Percentiles rank a stretch among this genome's conserved stretches.
phyloP scores from a whole-genome alignment of 768 basidiomycete species.

The Terana coerulea region DNA sequence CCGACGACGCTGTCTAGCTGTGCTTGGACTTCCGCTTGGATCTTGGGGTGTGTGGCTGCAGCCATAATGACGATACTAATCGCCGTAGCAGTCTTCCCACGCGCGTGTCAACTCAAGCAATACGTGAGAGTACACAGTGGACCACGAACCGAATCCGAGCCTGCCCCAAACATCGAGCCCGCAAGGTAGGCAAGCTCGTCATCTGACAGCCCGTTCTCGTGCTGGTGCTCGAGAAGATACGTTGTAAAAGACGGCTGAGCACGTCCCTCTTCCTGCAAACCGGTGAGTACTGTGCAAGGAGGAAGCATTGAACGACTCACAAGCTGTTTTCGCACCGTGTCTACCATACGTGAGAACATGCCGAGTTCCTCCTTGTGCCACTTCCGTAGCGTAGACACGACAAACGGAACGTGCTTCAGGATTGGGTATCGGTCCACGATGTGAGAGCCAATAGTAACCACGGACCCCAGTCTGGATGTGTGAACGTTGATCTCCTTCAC shows the following conservation, averaged over 20 bases:
- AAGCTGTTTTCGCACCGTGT: constrained; percentile 26
- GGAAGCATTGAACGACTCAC: constrained; percentile 16
- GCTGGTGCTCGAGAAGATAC: constrained; percentile 34
- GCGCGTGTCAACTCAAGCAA: not conserved
- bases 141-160: constrained; percentile 35
- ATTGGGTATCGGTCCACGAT: constrained; percentile 34
- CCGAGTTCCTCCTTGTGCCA: constrained; percentile 45
- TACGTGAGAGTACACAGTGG: not conserved
- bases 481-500: constrained; percentile 31
- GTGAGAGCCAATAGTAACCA: constrained; percentile 34
- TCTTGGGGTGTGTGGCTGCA: constrained; percentile 32
- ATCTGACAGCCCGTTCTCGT: constrained; percentile 27
- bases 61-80: constrained; percentile 32
- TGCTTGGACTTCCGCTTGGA: constrained; percentile 32
- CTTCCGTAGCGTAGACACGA: constrained; percentile 49
- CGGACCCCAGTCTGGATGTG: constrained; percentile 29
- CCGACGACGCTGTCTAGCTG: constrained; percentile 36
- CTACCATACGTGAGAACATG: constrained; percentile 30
- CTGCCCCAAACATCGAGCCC: constrained; percentile 41
- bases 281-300: too few relatives aligned
- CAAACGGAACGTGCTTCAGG: constrained; percentile 49
- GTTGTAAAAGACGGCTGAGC: constrained; percentile 32
- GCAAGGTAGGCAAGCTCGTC: constrained; percentile 36
- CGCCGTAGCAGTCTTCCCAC: constrained; percentile 31
- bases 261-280: constrained; percentile 22